Base-by-base conservation (phyloP, 495 filamentous ascomycete genomes). In the Lophiotrema nucula region DNA sequence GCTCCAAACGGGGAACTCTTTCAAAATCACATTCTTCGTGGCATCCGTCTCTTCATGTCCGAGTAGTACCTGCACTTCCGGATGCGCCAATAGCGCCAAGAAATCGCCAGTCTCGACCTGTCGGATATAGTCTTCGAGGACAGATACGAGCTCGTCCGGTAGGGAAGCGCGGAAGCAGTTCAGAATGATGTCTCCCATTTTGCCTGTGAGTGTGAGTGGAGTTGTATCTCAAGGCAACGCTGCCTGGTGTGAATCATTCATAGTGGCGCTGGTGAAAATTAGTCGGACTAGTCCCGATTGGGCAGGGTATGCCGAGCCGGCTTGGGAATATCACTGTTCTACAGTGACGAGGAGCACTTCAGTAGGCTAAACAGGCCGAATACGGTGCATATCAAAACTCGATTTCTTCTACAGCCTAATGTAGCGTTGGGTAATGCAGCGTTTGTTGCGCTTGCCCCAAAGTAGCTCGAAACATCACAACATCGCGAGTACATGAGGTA, bases 1-100 rank as follows among this genome's bases (percentile, higher is more conserved):
- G 47, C 49, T 70, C 73, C 73, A 75, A 3, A 48, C 33, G 1
- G 67, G 47, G 39, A 67, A 71, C 28, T 71, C 67, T 19, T 55
- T 28, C 0, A 47, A 25, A n/a, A 25, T 11, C 3, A 67, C 42
- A 33, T 58, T 35, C 15, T 55, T 54, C 3, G 52, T 64, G 4
- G 50, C 35, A 11, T 65, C 53, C 35, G 59, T 48, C 10, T 67
- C 46, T 28, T 53, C 22, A 26, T 66, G 65, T 5, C 70, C 72
- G 16, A 74, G 62, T 1, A 74, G 53, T 5, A 58, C 28, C 42
- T 62, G 53, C 1, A 69, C 67, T n/a, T 70, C 53, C 5, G 53
- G 61, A 42, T 44, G 27, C 42, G 67, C 26, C 16, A 74, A 47
- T 3, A 74, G 31, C 12, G 25, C 50, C 24, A 47, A 44, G 33